These are phyloP conservation scores for Prunus padus DNA, from an alignment of 306 rosid genomes.

Conservation along the genomic window DNA sequence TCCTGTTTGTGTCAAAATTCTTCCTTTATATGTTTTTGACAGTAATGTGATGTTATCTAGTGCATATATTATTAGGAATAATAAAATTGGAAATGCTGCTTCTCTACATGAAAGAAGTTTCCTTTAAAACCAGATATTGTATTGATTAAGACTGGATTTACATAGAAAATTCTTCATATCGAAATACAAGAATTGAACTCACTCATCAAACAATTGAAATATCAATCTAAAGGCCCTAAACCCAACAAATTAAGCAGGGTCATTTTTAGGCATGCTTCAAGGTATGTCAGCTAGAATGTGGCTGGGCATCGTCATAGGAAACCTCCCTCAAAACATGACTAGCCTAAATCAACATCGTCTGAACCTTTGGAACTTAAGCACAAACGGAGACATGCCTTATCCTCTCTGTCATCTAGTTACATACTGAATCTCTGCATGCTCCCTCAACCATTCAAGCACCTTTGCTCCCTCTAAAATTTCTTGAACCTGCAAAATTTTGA, in stretches of 20 bases:
- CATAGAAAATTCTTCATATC: neutral
- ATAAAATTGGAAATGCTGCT: no score
- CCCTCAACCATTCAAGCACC: constrained; percentile 97
- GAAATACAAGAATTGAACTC: neutral
- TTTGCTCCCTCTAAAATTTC: constrained; percentile 96
- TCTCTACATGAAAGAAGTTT: no score
- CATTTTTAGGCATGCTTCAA: neutral
- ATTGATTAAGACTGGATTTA: neutral
- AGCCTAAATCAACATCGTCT: neutral
- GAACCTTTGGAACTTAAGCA: neutral
- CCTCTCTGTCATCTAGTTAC: constrained; percentile 44
- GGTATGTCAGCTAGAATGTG: neutral
- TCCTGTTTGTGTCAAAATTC: no score
- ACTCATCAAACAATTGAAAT: neutral
- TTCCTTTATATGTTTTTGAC: no score
- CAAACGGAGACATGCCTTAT: neutral
- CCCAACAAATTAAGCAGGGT: neutral
- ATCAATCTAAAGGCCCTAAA: neutral
- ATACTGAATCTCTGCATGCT: constrained; percentile 68
- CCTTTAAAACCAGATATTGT: neutral
- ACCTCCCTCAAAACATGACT: neutral
- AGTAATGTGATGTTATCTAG: no score
- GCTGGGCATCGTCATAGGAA: neutral
- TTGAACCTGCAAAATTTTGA: constrained; percentile 65
- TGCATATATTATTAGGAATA: no score